phyloP scores from a whole-genome alignment of 352 stramenopile species.

The Globisporangium cederbergense region DNA sequence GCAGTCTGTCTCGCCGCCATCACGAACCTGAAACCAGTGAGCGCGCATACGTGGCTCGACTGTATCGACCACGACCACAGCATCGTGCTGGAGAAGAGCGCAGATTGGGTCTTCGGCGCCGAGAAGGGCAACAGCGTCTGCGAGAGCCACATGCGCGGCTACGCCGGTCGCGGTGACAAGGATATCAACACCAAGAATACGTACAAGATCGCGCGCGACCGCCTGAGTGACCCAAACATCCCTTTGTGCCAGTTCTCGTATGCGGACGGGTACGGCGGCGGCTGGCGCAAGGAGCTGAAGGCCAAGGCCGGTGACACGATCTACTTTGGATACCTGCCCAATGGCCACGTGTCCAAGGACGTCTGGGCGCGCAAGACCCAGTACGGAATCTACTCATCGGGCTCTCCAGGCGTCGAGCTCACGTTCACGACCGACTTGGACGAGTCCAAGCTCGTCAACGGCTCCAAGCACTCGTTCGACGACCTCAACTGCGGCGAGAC shows the following conservation, averaged over 20 bases:
- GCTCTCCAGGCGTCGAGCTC: constrained; percentile 20
- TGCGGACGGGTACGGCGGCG: neutral
- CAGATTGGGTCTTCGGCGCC: constrained; percentile 24
- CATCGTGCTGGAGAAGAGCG: constrained; percentile 29
- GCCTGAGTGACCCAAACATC: neutral
- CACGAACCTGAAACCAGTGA: neutral
- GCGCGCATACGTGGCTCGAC: constrained; percentile 31
- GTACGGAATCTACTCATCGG: constrained; percentile 37
- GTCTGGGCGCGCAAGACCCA: constrained; percentile 16
- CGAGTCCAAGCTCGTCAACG: constrained; percentile 21
- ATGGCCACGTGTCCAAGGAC: constrained; percentile 47
- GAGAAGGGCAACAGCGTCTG: constrained; percentile 27
- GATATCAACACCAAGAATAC: constrained; percentile 23
- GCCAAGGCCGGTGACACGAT: constrained; percentile 16
- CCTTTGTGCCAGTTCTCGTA: constrained; percentile 13
- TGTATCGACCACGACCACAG: constrained; percentile 35
- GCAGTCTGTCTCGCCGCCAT: neutral
- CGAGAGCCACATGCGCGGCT: constrained; percentile 35
- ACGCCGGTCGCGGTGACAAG: constrained; percentile 22
- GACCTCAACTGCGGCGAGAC: constrained; percentile 34
- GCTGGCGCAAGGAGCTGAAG: constrained; percentile 7
- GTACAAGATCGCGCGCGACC: constrained; percentile 22
- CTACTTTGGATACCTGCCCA: constrained; percentile 57
- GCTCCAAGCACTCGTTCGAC: constrained; percentile 23
- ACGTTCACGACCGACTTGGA: constrained; percentile 29